phyloP scores from a whole-genome alignment of 2,329 filamentous ascomycete genomes.

The Claviceps capensis region DNA sequence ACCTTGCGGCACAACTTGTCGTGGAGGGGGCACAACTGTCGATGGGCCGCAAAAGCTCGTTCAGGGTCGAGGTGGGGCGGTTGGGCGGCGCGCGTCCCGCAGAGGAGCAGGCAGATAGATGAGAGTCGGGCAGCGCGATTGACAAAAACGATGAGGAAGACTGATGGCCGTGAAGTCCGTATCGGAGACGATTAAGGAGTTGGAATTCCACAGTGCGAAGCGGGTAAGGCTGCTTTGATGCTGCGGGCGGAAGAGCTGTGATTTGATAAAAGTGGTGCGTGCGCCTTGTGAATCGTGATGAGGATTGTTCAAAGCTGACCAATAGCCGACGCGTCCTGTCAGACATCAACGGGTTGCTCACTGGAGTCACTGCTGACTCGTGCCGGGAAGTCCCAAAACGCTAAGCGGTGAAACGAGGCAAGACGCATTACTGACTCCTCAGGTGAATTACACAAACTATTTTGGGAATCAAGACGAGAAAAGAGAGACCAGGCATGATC shows the following conservation, averaged over 20 bases:
- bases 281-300: background rate
- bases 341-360: too few relatives aligned
- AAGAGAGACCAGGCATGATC: too few relatives aligned
- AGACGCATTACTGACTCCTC: too few relatives aligned
- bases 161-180: background rate
- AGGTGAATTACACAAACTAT: too few relatives aligned
- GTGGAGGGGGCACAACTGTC: constrained; percentile 1
- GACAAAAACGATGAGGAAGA: background rate
- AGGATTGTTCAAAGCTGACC: background rate
- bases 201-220: background rate
- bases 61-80: constrained; percentile 2
- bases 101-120: background rate
- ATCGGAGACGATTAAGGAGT: background rate
- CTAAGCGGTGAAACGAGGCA: too few relatives aligned
- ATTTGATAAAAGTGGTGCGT: constrained; percentile 1
- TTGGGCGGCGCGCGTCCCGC: constrained; percentile 1
- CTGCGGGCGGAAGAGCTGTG: background rate
- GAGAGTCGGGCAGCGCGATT: background rate
- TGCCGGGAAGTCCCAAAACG: too few relatives aligned
- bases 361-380: too few relatives aligned
- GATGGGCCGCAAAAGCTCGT: constrained; percentile 1
- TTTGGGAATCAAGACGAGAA: too few relatives aligned
- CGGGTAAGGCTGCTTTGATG: background rate
- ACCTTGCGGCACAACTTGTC: background rate
- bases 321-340: too few relatives aligned